Evolutionary conservation across 176 grass and related monocot genomes (phyloP), one percentile per base, ranked within the genome.

Genomic region (Neostapfia colusana): DNA sequence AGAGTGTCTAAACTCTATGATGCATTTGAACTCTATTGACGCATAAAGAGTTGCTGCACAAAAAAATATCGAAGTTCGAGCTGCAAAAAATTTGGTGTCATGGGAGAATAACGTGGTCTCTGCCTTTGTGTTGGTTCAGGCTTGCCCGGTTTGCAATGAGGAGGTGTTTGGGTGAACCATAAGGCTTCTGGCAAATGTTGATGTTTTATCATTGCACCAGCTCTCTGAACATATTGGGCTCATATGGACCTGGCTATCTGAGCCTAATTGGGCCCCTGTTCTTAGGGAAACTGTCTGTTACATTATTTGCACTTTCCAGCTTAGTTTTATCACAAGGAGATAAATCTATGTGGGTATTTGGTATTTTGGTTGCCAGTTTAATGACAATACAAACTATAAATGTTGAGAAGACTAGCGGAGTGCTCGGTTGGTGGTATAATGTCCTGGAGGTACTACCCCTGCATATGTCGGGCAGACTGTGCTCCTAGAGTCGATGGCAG

Each of bases 91-190:
- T n/a, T 5, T 60, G 4, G 24, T 41, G 12, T 5, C 76, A 50
- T 48, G 34, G 16, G n/a, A 76, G 8, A 8, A 82, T 77, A 46
- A 62, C 72, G 42, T 68, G 72, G 73, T 62, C 27, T 67, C 21
- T 20, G 69, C 25, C 13, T 76, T 70, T 75, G 18, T 75, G 79
- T 24, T 72, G 24, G 53, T 72, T 45, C 86, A 95, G 92, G 86
- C 81, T 70, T 95, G 92, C 77, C 92, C 92, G 5, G 73, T 95
- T 10, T 95, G 92, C 86, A 82, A 72, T 26, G 86, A 84, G 75
- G 92, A 91, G 83, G 89, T 95, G 64, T 95, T 91, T 67, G 92
- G 92, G 23, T 90, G 63, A 84, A 44, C 15, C 18, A 26, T 2
- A 41, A 71, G 27, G 57, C 16, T 48, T 5, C 69, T 49, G 53